phyloP scores from a whole-genome alignment of 1,139 yeast genomes.

The Kodamaea ohmeri region DNA sequence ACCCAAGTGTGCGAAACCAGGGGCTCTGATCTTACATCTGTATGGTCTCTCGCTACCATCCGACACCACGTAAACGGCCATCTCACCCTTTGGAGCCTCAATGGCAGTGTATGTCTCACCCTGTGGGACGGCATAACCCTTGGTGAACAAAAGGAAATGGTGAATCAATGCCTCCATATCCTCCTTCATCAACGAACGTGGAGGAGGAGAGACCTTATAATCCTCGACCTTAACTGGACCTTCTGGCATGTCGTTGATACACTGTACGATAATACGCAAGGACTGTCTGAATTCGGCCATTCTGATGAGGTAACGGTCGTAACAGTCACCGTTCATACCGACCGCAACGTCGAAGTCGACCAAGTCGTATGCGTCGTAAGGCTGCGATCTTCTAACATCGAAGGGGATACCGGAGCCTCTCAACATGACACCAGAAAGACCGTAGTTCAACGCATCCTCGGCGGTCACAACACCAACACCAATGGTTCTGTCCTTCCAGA shows the following conservation, averaged over 20 bases:
- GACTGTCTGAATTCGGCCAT: conserved; percentile 94
- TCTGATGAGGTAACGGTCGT: conserved; percentile 83
- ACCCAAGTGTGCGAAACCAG: conserved; percentile 87
- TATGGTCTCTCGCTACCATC: conserved; percentile 91
- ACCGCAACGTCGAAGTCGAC: conserved; percentile 88
- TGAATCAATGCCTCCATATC: conserved; percentile 93
- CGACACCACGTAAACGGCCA: conserved; percentile 87
- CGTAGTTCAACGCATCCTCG: conserved; percentile 81
- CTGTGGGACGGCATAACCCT: conserved; percentile 85
- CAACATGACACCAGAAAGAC: conserved; percentile 83
- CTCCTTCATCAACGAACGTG: conserved; percentile 79
- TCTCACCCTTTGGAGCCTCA: conserved; percentile 95
- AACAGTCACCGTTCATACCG: conserved; percentile 86
- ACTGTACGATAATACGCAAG: conserved; percentile 82
- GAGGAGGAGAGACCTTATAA: conserved; percentile 80
- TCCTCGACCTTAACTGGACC: conserved; percentile 93
- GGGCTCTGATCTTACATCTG: conserved; percentile 90
- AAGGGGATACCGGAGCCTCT: conserved; percentile 89
- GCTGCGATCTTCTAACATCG: conserved; percentile 83
- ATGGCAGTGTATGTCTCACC: conserved; percentile 92
- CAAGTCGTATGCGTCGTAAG: conserved; percentile 84
- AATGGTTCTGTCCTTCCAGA: conserved; percentile 86
- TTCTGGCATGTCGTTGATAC: conserved; percentile 88
- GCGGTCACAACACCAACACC: conserved; percentile 81
- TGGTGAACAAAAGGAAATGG: conserved; percentile 82